Conservation (phyloP, 2,329 filamentous ascomycete genomes). For the Zopfia rhizophila region DNA sequence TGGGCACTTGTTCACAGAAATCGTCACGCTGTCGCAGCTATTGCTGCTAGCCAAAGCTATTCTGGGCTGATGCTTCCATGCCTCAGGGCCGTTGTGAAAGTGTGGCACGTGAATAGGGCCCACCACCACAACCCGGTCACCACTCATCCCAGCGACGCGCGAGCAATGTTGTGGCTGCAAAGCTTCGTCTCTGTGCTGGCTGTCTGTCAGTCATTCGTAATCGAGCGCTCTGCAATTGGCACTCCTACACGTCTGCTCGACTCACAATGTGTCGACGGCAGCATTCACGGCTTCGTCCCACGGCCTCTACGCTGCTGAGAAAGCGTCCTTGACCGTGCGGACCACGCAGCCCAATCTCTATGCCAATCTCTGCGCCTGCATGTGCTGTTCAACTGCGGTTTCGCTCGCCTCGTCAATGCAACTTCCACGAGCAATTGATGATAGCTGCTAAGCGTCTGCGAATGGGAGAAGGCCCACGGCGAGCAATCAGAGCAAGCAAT, state of each 20-base stretch:
- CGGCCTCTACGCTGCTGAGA: neutral
- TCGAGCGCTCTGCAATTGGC: no score
- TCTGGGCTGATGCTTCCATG: neutral
- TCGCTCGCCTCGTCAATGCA: slow-evolving; percentile 4
- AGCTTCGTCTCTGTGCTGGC: neutral
- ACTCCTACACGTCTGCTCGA: neutral
- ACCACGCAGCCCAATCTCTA: slow-evolving; percentile 1
- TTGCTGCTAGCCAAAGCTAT: neutral
- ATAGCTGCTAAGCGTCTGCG: no score
- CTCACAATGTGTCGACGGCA: neutral
- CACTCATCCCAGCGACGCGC: neutral
- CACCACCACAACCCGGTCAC: no score
- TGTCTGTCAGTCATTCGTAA: no score
- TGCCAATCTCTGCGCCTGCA: neutral
- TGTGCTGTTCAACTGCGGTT: neutral
- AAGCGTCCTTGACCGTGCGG: neutral
- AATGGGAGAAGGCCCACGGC: slow-evolving; percentile 8
- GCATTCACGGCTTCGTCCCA: neutral
- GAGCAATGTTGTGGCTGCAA: slow-evolving; percentile 18
- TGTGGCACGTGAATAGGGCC: no score
- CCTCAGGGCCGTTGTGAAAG: neutral
- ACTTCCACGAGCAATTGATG: no score
- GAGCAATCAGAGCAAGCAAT: slow-evolving; percentile 34
- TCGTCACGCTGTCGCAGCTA: neutral
- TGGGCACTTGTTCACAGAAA: neutral